Evolutionary conservation across 805 yeast species (phyloP).

Genomic region (Isabelozyma rhagii): DNA sequence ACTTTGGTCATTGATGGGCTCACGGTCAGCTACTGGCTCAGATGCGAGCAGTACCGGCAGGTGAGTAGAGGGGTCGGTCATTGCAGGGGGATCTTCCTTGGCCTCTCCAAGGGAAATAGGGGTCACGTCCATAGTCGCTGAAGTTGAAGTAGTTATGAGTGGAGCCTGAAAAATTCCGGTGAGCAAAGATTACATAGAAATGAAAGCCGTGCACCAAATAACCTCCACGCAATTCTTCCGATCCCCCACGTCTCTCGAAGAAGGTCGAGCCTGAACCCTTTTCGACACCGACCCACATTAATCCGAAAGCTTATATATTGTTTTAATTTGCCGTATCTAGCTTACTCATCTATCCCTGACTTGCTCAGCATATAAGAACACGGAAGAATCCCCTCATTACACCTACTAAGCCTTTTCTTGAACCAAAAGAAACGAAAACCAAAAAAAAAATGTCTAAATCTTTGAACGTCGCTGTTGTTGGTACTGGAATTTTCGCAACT

Average conservation of each 20-base stretch:
- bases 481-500: slow-evolving; percentile 87
- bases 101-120: background rate
- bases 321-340: background rate
- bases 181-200: background rate
- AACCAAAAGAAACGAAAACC: too few species aligned
- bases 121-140: background rate
- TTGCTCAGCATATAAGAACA: background rate
- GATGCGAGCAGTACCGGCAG: background rate
- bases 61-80: background rate
- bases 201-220: background rate
- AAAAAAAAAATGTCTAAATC: background rate
- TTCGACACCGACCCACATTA: background rate
- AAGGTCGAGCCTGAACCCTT: background rate
- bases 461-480: slow-evolving; percentile 64
- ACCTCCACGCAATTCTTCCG: background rate
- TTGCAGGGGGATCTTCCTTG: background rate
- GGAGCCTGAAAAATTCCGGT: too few species aligned
- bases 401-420: too few species aligned
- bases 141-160: too few species aligned
- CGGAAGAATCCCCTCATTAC: background rate
- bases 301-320: too few species aligned
- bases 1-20: background rate
- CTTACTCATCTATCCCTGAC: background rate
- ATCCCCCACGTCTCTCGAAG: background rate
- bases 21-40: background rate